Evolutionary conservation across 306 rosid species (phyloP).

Genomic region (Pachyrhizus erosus): DNA sequence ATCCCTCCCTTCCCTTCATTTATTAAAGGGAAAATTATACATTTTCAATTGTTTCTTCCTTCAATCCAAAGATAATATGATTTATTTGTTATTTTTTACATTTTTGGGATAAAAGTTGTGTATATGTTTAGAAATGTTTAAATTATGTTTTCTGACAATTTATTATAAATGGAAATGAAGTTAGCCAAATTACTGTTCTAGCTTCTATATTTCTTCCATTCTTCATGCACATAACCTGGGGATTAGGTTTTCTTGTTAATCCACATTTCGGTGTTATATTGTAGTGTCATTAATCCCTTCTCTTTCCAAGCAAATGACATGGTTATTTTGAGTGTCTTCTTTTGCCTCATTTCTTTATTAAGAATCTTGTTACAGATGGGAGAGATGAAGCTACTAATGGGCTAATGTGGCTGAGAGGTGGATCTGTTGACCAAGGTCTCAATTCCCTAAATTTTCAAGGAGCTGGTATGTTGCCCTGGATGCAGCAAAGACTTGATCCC

Average conservation of each 20-base stretch:
- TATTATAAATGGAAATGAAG: not conserved
- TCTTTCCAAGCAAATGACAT: not conserved
- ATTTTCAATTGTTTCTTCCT: not conserved
- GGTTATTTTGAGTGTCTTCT: conserved; percentile 1
- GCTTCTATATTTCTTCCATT: not conserved
- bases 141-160: not conserved
- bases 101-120: not conserved
- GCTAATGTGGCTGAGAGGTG: conserved; percentile 87
- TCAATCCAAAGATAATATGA: not conserved
- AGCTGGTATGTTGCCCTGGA: conserved; percentile 81
- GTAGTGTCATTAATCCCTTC: not conserved
- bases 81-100: not conserved
- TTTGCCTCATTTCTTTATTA: conserved; percentile 21
- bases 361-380: conserved; percentile 61
- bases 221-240: not conserved
- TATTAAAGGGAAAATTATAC: not conserved
- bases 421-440: conserved; percentile 70
- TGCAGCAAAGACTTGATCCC: conserved; percentile 89
- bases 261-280: not conserved
- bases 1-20: not conserved
- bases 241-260: not conserved
- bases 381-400: conserved; percentile 76
- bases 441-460: conserved; percentile 79
- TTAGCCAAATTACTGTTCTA: conserved; percentile 4
- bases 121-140: not conserved